A percentile compares a stretch with the other conserved stretches of the same genome.
Conservation (phyloP, 2,329 filamentous ascomycete genomes). For the Colletotrichum cordylinicola region DNA sequence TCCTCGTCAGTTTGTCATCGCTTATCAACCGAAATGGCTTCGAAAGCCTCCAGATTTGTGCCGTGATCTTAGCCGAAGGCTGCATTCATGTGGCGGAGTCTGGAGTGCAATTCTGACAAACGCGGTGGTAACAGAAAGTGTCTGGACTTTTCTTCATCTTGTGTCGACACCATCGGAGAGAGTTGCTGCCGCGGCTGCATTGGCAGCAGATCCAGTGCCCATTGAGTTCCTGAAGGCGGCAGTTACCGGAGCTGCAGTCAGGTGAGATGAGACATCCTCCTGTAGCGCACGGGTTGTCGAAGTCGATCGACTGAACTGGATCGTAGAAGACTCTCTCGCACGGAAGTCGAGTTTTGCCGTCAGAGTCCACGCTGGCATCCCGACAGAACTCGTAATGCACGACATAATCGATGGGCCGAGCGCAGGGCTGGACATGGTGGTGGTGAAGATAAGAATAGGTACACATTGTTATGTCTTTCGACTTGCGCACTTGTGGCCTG, state of each 20-base stretch:
- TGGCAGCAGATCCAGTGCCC: slow-evolving; percentile 56
- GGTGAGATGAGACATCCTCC: slow-evolving; percentile 51
- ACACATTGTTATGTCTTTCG: slow-evolving; percentile 44
- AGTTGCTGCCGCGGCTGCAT: slow-evolving; percentile 52
- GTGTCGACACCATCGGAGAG: slow-evolving; percentile 50
- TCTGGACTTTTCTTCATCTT: slow-evolving; percentile 51
- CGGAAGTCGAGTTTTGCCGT: slow-evolving; percentile 27
- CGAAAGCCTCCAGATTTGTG: not conserved
- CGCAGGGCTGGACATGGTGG: slow-evolving; percentile 53
- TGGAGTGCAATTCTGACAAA: slow-evolving; percentile 48
- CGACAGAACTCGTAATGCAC: slow-evolving; percentile 51
- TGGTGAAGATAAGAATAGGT: slow-evolving; percentile 56
- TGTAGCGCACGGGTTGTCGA: slow-evolving; percentile 48
- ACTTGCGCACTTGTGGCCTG: not conserved
- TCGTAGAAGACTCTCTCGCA: slow-evolving; percentile 32
- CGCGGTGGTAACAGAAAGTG: slow-evolving; percentile 58
- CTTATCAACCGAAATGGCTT: not conserved
- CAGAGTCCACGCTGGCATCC: slow-evolving; percentile 35
- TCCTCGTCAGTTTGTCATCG: not conserved
- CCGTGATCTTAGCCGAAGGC: not conserved
- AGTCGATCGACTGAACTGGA: slow-evolving; percentile 36
- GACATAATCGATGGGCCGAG: slow-evolving; percentile 42
- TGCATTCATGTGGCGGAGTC: slow-evolving; percentile 28
- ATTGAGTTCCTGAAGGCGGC: slow-evolving; percentile 53
- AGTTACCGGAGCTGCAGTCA: slow-evolving; percentile 53